phyloP scores from a whole-genome alignment of 2,329 filamentous ascomycete species.

The Colletotrichum sp. region DNA sequence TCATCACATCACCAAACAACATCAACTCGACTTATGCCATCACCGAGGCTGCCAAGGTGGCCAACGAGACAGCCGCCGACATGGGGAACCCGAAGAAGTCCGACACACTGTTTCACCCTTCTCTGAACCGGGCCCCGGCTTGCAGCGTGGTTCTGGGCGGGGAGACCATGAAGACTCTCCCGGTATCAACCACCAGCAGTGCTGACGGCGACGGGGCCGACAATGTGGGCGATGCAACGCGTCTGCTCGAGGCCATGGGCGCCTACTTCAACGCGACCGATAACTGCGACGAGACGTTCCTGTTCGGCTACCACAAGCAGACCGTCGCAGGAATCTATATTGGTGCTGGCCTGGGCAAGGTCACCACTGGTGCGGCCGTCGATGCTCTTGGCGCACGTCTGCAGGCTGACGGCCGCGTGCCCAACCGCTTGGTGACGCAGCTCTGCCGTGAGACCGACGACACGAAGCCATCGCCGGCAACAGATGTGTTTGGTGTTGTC shows the following conservation, averaged over 20 bases:
- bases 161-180: background rate
- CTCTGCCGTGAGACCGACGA: background rate
- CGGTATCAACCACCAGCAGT: background rate
- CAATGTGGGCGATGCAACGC: no score
- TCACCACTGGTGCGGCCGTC: background rate
- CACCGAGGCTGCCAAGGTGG: background rate
- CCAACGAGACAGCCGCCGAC: background rate
- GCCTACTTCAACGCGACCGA: no score
- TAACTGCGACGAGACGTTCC: no score
- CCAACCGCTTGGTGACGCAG: conserved; percentile 6
- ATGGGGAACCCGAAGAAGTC: background rate
- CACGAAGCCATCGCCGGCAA: background rate
- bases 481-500: conserved; percentile 8
- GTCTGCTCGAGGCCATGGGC: no score
- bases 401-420: background rate
- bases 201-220: no score
- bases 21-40: background rate
- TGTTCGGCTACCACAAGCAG: no score
- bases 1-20: background rate
- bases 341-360: background rate
- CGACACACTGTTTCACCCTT: background rate
- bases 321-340: no score
- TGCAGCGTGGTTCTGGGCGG: background rate
- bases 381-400: background rate
- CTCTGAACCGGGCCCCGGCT: background rate